phyloP scores from a whole-genome alignment of 176 grass and related monocot genomes.

The Phragmites australis region DNA sequence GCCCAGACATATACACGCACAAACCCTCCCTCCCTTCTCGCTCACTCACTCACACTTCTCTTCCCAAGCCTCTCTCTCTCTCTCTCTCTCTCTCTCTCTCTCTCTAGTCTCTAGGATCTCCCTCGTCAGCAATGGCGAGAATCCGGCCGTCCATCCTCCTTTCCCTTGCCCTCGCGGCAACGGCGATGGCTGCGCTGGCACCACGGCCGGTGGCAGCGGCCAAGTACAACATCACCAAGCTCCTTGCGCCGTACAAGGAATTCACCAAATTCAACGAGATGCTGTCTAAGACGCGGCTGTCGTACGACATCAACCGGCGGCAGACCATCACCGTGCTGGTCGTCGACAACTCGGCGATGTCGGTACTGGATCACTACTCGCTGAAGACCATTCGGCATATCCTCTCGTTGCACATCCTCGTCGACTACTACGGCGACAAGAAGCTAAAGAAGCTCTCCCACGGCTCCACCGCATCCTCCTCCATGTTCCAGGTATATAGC shows the following conservation, averaged over 20 bases:
- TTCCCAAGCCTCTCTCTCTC: too few species aligned
- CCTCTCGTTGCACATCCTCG: slow-evolving; percentile 74
- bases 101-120: not conserved
- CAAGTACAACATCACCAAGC: slow-evolving; percentile 85
- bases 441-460: slow-evolving; percentile 71
- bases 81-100: not conserved
- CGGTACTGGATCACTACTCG: slow-evolving; percentile 56
- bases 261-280: slow-evolving; percentile 86
- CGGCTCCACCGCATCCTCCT: slow-evolving; percentile 61
- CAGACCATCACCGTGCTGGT: slow-evolving; percentile 89
- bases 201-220: slow-evolving; percentile 6
- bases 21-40: not conserved
- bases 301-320: slow-evolving; percentile 89
- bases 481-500: slow-evolving; percentile 58
- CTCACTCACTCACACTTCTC: not conserved
- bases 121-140: slow-evolving; percentile 28
- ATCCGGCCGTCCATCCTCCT: slow-evolving; percentile 15
- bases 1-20: slow-evolving; percentile 29
- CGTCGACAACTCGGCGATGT: slow-evolving; percentile 70
- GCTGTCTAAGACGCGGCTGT: slow-evolving; percentile 64
- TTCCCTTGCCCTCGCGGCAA: not conserved
- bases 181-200: not conserved
- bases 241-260: slow-evolving; percentile 68
- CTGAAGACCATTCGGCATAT: slow-evolving; percentile 64
- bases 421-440: slow-evolving; percentile 85